phyloP scores from a whole-genome alignment of 345 rosid genomes.

The Cardiospermum halicacabum region DNA sequence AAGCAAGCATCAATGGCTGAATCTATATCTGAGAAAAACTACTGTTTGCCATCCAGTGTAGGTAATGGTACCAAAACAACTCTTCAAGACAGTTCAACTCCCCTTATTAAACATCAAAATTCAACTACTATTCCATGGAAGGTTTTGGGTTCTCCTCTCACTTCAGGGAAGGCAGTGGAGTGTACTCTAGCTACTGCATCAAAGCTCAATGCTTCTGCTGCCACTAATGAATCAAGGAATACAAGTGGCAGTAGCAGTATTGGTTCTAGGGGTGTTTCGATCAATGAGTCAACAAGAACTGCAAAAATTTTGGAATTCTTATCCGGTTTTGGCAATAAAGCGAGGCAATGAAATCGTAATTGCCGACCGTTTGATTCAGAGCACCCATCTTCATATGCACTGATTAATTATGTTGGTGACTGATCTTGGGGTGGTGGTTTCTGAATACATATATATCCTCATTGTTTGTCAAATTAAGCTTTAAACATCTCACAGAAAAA shows the following conservation, averaged over 20 bases:
- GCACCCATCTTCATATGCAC: not conserved
- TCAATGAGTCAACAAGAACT: slow-evolving; percentile 31
- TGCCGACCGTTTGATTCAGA: not conserved
- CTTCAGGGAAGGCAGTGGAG: slow-evolving; percentile 34
- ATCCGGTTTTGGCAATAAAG: slow-evolving; percentile 34
- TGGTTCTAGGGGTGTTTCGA: slow-evolving; percentile 21
- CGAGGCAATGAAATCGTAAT: slow-evolving; percentile 11
- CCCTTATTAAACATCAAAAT: slow-evolving; percentile 13
- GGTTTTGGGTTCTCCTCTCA: slow-evolving; percentile 19
- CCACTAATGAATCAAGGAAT: slow-evolving; percentile 16
- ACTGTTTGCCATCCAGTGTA: slow-evolving; percentile 19
- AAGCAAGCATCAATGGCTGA: slow-evolving; percentile 13
- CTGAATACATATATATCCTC: slow-evolving; percentile 1
- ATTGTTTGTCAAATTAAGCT: too few relatives aligned
- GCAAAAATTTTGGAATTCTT: slow-evolving; percentile 55
- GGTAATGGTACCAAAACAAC: slow-evolving; percentile 10
- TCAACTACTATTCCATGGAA: slow-evolving; percentile 17
- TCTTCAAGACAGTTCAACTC: slow-evolving; percentile 20
- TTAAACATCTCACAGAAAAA: too few relatives aligned
- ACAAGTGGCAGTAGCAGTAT: slow-evolving; percentile 8
- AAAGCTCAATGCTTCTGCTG: slow-evolving; percentile 40
- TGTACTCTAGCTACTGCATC: slow-evolving; percentile 63
- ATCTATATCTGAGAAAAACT: slow-evolving; percentile 2
- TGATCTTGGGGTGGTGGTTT: not conserved
- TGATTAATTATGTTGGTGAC: not conserved